A percentile compares a stretch with the other conserved stretches of the same genome.
Conservation (phyloP, 768 basidiomycete species). For the Pisolithus sp. region DNA sequence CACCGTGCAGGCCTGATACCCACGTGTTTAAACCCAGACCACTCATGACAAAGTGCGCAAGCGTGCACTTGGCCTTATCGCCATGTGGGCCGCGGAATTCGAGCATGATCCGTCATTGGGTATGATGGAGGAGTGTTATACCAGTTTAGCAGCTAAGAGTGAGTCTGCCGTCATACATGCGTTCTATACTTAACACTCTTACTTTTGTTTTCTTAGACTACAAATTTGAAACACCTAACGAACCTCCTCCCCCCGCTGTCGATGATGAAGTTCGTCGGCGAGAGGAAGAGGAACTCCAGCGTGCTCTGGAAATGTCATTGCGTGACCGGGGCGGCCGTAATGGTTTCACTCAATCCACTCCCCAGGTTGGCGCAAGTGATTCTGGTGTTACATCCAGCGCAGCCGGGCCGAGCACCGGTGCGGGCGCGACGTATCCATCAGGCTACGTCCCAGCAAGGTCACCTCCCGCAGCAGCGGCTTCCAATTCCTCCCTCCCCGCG, state of each 20-base stretch:
- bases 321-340: conserved; percentile 80
- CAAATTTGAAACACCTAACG: conserved; percentile 58
- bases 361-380: conserved; percentile 31
- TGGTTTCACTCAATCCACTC: conserved; percentile 38
- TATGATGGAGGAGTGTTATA: conserved; percentile 87
- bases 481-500: conserved; percentile 21
- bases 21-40: conserved; percentile 43
- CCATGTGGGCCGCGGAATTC: conserved; percentile 81
- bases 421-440: conserved; percentile 37
- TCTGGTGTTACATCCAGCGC: conserved; percentile 17
- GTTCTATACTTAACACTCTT: background rate
- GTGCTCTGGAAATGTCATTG: conserved; percentile 89
- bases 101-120: conserved; percentile 74
- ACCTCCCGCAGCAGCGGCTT: conserved; percentile 30
- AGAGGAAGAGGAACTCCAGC: conserved; percentile 93
- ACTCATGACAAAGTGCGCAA: conserved; percentile 88
- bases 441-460: conserved; percentile 57
- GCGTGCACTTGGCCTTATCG: conserved; percentile 64
- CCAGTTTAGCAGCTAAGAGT: conserved; percentile 80
- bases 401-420: conserved; percentile 19
- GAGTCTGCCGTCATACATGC: conserved; percentile 8
- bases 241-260: conserved; percentile 59
- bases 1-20: conserved; percentile 8
- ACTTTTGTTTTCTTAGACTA: conserved; percentile 43
- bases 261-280: conserved; percentile 76